Conservation (phyloP, 108 stramenopile species). For the Pseudonitzschia delicatissima region DNA sequence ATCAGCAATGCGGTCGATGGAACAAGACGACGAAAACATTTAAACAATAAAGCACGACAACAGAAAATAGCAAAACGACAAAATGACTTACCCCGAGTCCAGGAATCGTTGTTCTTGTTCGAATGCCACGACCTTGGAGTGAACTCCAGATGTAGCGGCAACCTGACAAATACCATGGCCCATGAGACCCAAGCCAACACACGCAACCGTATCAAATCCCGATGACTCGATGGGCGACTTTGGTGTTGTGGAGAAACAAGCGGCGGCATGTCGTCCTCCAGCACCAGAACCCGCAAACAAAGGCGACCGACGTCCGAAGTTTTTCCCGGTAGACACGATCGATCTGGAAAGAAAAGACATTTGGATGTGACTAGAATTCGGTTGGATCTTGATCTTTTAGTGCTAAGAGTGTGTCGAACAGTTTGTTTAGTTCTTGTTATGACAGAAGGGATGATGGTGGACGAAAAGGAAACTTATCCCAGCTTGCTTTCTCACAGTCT, state of each 20-base stretch:
- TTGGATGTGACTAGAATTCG: too few relatives aligned
- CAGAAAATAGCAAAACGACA: neutral
- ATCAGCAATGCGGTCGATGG: neutral
- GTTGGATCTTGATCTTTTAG: too few relatives aligned
- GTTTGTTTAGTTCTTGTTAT: too few relatives aligned
- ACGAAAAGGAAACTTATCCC: too few relatives aligned
- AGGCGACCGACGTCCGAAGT: constrained; percentile 8
- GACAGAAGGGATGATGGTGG: too few relatives aligned
- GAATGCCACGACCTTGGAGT: constrained; percentile 77
- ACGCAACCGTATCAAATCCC: constrained; percentile 83
- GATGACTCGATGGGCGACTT: constrained; percentile 22
- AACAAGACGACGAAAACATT: neutral
- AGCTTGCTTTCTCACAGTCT: too few relatives aligned
- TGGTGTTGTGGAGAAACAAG: neutral
- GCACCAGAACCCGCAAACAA: too few relatives aligned
- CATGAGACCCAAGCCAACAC: constrained; percentile 98
- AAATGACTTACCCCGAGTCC: constrained; percentile 45
- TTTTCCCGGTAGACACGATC: constrained; percentile 1
- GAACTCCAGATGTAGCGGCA: constrained; percentile 73
- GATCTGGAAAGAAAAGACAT: neutral
- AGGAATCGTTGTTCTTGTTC: constrained; percentile 76
- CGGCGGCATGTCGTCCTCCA: neutral
- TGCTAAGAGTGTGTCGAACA: too few relatives aligned
- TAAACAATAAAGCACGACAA: neutral
- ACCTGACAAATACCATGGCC: constrained; percentile 96